Evolutionary conservation across 805 yeast genomes (phyloP), one percentile per base, ranked within the genome.

Genomic region (Pichia membranifaciens): DNA sequence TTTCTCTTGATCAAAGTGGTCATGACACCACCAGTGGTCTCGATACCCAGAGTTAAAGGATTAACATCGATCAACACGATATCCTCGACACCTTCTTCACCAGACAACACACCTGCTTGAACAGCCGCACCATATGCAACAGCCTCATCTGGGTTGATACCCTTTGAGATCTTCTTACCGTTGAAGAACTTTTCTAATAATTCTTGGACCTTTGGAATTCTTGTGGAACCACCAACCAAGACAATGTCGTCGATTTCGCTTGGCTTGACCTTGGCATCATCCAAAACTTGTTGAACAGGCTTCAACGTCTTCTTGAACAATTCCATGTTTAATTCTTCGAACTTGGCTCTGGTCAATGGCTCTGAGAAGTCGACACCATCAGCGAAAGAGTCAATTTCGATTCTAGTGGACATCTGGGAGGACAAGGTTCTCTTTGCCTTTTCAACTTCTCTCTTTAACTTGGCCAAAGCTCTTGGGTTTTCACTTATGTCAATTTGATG

Each of bases 111-210:
- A 76, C 98, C 98, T 49, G 96, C 98, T 76, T 91, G 99, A 54
- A 91, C 97, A 54, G 99, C 97, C 52, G 98, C 98, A 80, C 99
- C 99, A 62, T 83, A 91, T 38, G 98, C 99, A 64, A 91, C 98
- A 68, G 99, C 99, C 78, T 91, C 99, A 74, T 91, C 99, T 54
- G 99, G 98, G 77, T 91, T 91, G 65, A 91, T 91, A 62, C 96
- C 91, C 80, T 90, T 91, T 58, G 96, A 87, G 56, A 95, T 91
- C 73, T 89, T 89, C 79, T 93, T 91, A 62, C 96, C 96, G 64
- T 84, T 82, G 67, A 91, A 91, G 79, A 72, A 89, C 55, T 84
- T 78, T 73, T 91, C 95, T 58, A 91, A 79, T 62, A 91, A 78
- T 73, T 87, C 85, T 76, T 90, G 98, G 59, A 91, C 91, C 79